Conservation (phyloP, 2,329 filamentous ascomycete species). For the Botrytis porri region DNA sequence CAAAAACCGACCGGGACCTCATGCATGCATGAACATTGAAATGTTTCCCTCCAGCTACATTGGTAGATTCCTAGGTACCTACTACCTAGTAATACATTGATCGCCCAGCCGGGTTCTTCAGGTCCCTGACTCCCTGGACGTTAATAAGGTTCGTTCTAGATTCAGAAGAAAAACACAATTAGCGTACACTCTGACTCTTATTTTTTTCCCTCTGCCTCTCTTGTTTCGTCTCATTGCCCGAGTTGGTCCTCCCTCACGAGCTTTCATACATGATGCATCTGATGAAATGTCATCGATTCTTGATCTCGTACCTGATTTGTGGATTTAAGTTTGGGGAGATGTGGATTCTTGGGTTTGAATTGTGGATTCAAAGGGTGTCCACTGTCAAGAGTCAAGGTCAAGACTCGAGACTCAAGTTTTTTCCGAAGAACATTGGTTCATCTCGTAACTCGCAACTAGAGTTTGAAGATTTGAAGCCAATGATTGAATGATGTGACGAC, state of each 20-base stretch:
- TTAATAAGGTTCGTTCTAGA: background rate
- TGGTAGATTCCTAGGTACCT: background rate
- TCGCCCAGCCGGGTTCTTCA: background rate
- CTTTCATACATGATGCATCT: background rate
- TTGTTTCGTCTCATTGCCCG: background rate
- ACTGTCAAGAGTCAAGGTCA: background rate
- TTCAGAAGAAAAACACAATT: background rate
- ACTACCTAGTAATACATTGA: background rate
- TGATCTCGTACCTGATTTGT: conserved; percentile 7
- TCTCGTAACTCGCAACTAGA: background rate
- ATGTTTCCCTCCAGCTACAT: background rate
- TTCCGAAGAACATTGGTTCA: background rate
- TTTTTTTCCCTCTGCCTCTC: background rate
- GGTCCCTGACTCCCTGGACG: background rate
- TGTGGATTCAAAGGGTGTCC: background rate
- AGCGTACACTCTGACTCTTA: conserved; percentile 1
- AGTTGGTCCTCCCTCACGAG: background rate
- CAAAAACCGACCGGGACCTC: background rate
- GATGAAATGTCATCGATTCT: background rate
- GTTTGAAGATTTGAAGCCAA: background rate
- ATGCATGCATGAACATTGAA: background rate
- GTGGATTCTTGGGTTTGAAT: background rate
- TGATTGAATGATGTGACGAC: background rate
- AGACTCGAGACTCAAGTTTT: background rate
- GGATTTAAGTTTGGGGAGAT: background rate